Conservation (phyloP, 805 yeast species). For the Schwanniomyces sp. region DNA sequence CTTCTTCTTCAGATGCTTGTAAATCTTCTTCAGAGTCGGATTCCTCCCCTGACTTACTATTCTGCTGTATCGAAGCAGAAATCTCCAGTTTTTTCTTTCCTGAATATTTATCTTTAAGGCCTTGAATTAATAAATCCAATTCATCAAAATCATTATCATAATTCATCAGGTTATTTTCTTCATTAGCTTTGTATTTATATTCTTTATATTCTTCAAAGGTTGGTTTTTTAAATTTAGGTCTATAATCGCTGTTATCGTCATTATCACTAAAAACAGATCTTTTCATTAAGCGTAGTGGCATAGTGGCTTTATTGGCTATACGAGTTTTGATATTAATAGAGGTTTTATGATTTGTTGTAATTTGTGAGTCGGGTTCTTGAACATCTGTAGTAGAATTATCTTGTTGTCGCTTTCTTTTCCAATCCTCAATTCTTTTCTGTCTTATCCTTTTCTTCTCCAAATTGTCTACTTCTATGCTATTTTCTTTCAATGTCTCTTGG, state of each 20-base stretch:
- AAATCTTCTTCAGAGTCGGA: slow-evolving; percentile 18
- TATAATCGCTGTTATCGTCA: slow-evolving; percentile 12
- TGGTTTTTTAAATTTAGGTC: slow-evolving; percentile 7
- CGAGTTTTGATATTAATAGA: not conserved
- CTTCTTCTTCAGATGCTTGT: slow-evolving; percentile 34
- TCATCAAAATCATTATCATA: slow-evolving; percentile 21
- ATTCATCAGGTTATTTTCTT: not conserved
- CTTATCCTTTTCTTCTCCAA: slow-evolving; percentile 24
- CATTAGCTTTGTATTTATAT: not conserved
- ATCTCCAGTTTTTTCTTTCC: not conserved
- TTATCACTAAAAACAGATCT: slow-evolving; percentile 7
- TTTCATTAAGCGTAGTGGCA: not conserved
- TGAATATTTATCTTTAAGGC: not conserved
- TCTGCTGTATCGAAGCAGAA: not conserved
- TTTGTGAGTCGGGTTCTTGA: not conserved
- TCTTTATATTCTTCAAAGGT: not conserved
- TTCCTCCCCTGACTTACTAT: not conserved
- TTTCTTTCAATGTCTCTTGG: slow-evolving; percentile 5
- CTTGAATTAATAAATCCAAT: slow-evolving; percentile 12
- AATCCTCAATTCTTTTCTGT: slow-evolving; percentile 46
- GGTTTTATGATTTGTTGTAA: not conserved
- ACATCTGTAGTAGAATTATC: not conserved
- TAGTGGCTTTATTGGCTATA: not conserved
- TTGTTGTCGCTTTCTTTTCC: slow-evolving; percentile 43
- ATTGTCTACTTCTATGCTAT: not conserved